Evolutionary conservation across 2,329 filamentous ascomycete species (phyloP).

Genomic region (Fusarium sp.): DNA sequence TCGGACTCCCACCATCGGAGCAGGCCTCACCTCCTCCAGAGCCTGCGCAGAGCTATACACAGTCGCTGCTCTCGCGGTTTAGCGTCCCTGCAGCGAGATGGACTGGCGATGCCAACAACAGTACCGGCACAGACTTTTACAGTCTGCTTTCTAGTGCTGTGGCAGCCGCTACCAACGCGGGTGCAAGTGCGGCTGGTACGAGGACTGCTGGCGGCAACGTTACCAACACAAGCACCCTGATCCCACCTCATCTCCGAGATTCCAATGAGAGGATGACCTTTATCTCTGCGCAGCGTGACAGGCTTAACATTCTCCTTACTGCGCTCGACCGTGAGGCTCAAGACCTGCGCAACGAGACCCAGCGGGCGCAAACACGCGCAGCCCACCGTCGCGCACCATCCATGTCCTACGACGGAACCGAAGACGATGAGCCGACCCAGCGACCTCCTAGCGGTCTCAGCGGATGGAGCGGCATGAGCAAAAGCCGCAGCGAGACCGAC

Average conservation of each 20-base stretch:
- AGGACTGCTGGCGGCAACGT: constrained; percentile 38
- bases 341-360: constrained; percentile 60
- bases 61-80: constrained; percentile 86
- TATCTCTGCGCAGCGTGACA: constrained; percentile 82
- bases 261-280: constrained; percentile 78
- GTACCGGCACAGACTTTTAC: constrained; percentile 75
- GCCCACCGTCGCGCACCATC: constrained; percentile 35
- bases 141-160: constrained; percentile 81
- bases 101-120: constrained; percentile 60
- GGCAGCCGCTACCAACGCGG: constrained; percentile 67
- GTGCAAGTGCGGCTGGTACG: constrained; percentile 49
- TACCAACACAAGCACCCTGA: constrained; percentile 67
- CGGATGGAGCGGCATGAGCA: constrained; percentile 71
- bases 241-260: constrained; percentile 75
- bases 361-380: constrained; percentile 39
- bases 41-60: constrained; percentile 74
- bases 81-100: constrained; percentile 79
- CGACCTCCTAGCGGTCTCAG: constrained; percentile 63
- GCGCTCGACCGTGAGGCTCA: constrained; percentile 85
- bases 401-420: constrained; percentile 45
- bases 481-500: constrained; percentile 87
- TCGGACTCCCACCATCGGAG: constrained; percentile 77
- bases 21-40: constrained; percentile 55
- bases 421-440: constrained; percentile 51
- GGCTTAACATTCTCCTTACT: constrained; percentile 77